A percentile compares a stretch with the other conserved stretches of the same genome.
phyloP scores from a whole-genome alignment of 1,284 basidiomycete species.

The Microbotryum intermedium region DNA sequence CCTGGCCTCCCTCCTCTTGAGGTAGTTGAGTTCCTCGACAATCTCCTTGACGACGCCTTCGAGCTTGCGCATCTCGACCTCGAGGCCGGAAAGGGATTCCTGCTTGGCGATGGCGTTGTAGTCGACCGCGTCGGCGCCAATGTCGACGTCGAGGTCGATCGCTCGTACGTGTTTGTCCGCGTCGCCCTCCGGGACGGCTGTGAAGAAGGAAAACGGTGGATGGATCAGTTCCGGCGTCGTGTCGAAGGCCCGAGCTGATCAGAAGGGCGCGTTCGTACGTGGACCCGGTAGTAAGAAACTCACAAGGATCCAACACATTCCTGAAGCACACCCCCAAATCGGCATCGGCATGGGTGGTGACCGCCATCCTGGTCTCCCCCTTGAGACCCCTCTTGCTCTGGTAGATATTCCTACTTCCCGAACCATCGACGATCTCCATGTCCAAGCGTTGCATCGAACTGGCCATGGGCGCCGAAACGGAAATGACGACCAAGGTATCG shows the following conservation, averaged over 20 bases:
- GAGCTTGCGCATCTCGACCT: constrained; percentile 96
- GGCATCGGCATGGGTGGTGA: constrained; percentile 87
- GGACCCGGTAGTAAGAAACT: no score
- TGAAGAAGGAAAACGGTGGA: background rate
- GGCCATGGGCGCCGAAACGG: constrained; percentile 43
- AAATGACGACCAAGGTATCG: constrained; percentile 83
- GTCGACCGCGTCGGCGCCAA: constrained; percentile 95
- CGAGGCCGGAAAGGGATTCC: constrained; percentile 87
- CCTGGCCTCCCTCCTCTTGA: constrained; percentile 77
- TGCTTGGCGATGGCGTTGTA: constrained; percentile 99
- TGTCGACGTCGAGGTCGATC: constrained; percentile 91
- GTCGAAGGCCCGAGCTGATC: background rate
- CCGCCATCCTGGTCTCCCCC: constrained; percentile 82
- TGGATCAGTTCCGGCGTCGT: background rate
- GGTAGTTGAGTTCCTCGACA: constrained; percentile 84
- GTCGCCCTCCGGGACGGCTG: constrained; percentile 47
- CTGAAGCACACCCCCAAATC: constrained; percentile 92
- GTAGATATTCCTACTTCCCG: constrained; percentile 78
- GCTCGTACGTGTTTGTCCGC: constrained; percentile 52
- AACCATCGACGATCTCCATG: constrained; percentile 88
- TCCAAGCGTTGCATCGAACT: constrained; percentile 55
- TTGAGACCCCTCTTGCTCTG: constrained; percentile 79
- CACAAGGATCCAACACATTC: constrained; percentile 65
- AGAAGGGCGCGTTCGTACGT: background rate
- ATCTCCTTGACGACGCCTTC: constrained; percentile 92